Base-by-base conservation (phyloP, 352 stramenopile species). In the Phytopythium litorale region DNA sequence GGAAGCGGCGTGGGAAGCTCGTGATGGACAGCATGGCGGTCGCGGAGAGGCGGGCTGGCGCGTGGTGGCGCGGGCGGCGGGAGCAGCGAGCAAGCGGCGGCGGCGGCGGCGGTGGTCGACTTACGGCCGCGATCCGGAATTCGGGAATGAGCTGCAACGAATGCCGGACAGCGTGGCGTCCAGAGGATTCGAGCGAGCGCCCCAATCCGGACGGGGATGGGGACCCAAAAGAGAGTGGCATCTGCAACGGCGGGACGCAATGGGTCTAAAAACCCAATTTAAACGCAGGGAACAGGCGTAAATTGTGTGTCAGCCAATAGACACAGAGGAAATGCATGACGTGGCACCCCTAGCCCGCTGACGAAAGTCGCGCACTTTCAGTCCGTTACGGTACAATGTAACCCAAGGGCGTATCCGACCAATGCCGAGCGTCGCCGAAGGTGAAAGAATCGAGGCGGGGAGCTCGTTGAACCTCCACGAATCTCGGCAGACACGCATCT, bases 1-100 rank as follows among this genome's bases (percentile, higher is more conserved):
- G 71, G 73, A 94, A 92, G 65, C 85, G 85, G 25, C 85, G 85
- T 25, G 85, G 82, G 63, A 91, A 92, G 60, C 82, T 80, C 18
- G 85, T 94, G 73, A 94, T 92, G 59, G 72, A 75, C 67, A 94
- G 68, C 85, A 94, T 94, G 32, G 25, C 68, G 38, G 16, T 15
- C n/a, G 46, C 21, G 30, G 23, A 11, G 21, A 7, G 21, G 4
- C 46, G 30, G 21, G 23, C 0, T 19, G 11, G 46, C 12, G 11
- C 46, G 46, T 52, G 46, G 46, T 33, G 46, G 9, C 46, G 9
- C 52, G 56, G 12, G 23, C 19, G 58, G 48, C 13, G 19, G 23
- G 7, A 15, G 30, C 49, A 21, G 33, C 58, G 46, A 21, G 42
- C 37, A 19, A n/a, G 40, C 15, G 15, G 3, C 4, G 6, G 19